Conservation (phyloP, 2,329 filamentous ascomycete species). For the Xylaria sp. region DNA sequence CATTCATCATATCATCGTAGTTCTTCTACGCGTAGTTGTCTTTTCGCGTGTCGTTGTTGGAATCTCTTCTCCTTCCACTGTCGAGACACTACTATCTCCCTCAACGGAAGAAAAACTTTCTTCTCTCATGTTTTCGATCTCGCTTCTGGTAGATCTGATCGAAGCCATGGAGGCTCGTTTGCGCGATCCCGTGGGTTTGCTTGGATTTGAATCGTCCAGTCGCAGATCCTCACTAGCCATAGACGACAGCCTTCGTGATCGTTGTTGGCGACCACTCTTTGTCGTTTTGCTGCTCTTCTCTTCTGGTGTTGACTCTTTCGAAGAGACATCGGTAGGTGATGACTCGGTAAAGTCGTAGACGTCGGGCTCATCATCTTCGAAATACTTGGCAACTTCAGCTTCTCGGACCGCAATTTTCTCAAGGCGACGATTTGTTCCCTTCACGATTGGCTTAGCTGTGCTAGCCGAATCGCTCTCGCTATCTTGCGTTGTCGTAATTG, state of each 20-base stretch:
- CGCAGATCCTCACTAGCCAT: slow-evolving; percentile 51
- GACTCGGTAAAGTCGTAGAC: slow-evolving; percentile 66
- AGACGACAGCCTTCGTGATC: slow-evolving; percentile 54
- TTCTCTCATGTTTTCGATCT: slow-evolving; percentile 39
- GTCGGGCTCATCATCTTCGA: slow-evolving; percentile 51
- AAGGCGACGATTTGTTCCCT: slow-evolving; percentile 42
- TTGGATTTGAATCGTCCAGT: slow-evolving; percentile 43
- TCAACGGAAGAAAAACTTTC: slow-evolving; percentile 37
- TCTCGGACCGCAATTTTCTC: slow-evolving; percentile 47
- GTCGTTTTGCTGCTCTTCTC: slow-evolving; percentile 47
- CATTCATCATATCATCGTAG: slow-evolving; percentile 67
- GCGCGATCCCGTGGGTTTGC: slow-evolving; percentile 41
- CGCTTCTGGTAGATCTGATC: slow-evolving; percentile 49
- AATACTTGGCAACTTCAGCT: slow-evolving; percentile 45
- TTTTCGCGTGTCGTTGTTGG: slow-evolving; percentile 43
- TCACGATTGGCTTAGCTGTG: slow-evolving; percentile 32
- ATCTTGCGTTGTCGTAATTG: slow-evolving; percentile 38
- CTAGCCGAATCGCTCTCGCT: slow-evolving; percentile 30
- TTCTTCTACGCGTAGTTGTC: slow-evolving; percentile 58
- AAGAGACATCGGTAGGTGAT: slow-evolving; percentile 52
- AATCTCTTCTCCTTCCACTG: slow-evolving; percentile 42
- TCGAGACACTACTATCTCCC: slow-evolving; percentile 51
- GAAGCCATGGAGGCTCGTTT: slow-evolving; percentile 58
- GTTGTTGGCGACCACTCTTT: slow-evolving; percentile 49
- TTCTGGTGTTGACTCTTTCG: slow-evolving; percentile 37